Conservation (phyloP, 2,329 filamentous ascomycete genomes). For the Pestalotiopsis fici region DNA sequence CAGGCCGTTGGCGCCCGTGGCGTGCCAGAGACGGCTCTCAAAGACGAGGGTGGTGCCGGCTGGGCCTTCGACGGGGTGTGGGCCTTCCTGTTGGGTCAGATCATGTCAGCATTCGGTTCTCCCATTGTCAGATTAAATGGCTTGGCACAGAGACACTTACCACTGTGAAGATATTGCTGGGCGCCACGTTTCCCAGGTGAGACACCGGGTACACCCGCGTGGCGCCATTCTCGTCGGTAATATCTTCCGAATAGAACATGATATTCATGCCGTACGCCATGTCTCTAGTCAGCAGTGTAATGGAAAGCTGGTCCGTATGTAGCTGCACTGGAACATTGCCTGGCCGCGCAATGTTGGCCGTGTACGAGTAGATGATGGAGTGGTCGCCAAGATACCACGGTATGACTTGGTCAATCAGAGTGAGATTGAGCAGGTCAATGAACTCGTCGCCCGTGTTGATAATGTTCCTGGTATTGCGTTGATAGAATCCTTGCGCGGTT, state of each 20-base stretch:
- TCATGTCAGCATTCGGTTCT: neutral
- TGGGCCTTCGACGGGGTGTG: slow-evolving; percentile 21
- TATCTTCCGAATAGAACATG: slow-evolving; percentile 29
- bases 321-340: slow-evolving; percentile 27
- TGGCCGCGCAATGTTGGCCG: slow-evolving; percentile 29
- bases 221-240: slow-evolving; percentile 29
- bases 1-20: slow-evolving; percentile 24
- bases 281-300: slow-evolving; percentile 23
- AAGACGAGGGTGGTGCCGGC: slow-evolving; percentile 26
- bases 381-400: slow-evolving; percentile 29
- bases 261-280: slow-evolving; percentile 25
- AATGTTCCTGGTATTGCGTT: slow-evolving; percentile 1
- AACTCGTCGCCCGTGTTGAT: slow-evolving; percentile 14
- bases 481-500: neutral
- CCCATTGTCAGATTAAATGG: neutral
- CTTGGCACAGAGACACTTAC: neutral
- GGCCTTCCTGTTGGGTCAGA: slow-evolving; percentile 13
- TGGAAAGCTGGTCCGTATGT: slow-evolving; percentile 27
- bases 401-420: slow-evolving; percentile 25
- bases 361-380: slow-evolving; percentile 26
- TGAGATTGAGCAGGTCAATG: slow-evolving; percentile 27
- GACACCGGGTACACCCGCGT: slow-evolving; percentile 27
- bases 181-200: slow-evolving; percentile 22
- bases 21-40: slow-evolving; percentile 29
- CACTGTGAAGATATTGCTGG: slow-evolving; percentile 20